Conservation (phyloP, 2,329 filamentous ascomycete species). For the Fusarium palustre region DNA sequence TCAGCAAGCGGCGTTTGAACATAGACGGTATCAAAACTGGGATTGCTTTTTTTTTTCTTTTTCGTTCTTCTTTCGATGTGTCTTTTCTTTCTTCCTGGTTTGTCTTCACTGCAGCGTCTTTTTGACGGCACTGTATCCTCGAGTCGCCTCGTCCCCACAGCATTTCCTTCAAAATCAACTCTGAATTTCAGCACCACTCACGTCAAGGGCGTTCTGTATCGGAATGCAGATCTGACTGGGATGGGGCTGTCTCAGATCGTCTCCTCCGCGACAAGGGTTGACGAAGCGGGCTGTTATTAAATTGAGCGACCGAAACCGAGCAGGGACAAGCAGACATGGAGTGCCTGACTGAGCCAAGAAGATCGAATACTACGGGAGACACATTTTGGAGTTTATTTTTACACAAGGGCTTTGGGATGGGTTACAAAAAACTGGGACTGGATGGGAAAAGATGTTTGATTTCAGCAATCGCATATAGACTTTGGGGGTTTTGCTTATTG, state of each 20-base stretch:
- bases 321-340: constrained; percentile 14
- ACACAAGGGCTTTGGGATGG: constrained; percentile 39
- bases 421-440: constrained; percentile 46
- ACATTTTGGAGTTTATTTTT: constrained; percentile 32
- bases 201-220: constrained; percentile 40
- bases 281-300: constrained; percentile 11
- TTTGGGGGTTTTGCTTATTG: constrained; percentile 38
- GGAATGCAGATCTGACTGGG: constrained; percentile 49
- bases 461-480: constrained; percentile 49
- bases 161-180: constrained; percentile 20
- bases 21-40: constrained; percentile 48
- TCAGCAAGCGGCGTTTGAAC: constrained; percentile 50
- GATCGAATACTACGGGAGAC: constrained; percentile 28
- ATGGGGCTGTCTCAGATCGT: constrained; percentile 51
- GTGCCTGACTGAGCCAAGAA: constrained; percentile 3
- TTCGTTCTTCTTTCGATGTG: constrained; percentile 25
- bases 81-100: constrained; percentile 10
- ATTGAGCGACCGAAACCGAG: constrained; percentile 19
- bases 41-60: constrained; percentile 42
- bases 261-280: constrained; percentile 25
- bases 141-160: constrained; percentile 8
- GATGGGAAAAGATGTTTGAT: constrained; percentile 44
- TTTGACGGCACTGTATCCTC: constrained; percentile 2
- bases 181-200: constrained; percentile 26
- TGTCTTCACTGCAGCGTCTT: constrained; percentile 22